Evolutionary conservation across 148 eudicot species (phyloP).

Genomic region (Gaultheria prostrata): DNA sequence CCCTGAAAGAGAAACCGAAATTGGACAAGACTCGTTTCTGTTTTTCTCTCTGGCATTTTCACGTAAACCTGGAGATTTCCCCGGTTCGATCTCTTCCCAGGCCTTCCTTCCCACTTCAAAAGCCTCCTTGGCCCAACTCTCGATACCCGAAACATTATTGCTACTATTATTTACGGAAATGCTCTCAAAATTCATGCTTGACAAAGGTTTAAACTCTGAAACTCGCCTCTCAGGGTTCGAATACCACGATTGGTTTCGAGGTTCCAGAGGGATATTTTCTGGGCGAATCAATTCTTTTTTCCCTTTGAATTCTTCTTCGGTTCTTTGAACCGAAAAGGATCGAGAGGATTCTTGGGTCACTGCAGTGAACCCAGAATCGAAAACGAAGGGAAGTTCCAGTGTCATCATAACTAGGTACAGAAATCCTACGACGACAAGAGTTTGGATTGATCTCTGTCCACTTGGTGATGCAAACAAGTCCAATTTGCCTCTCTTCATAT

Average conservation of each 20-base stretch:
- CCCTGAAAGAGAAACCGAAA: conserved; percentile 49
- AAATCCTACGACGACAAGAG: conserved; percentile 42
- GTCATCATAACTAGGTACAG: conserved; percentile 51
- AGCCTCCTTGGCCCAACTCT: conserved; percentile 52
- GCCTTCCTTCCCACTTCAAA: conserved; percentile 55
- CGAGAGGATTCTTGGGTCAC: conserved; percentile 28
- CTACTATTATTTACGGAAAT: conserved; percentile 25
- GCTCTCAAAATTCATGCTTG: conserved; percentile 41
- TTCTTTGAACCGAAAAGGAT: conserved; percentile 36
- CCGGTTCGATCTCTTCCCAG: conserved; percentile 55
- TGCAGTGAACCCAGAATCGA: conserved; percentile 25
- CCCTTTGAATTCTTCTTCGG: conserved; percentile 47
- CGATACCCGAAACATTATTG: conserved; percentile 46
- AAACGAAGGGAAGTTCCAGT: conserved; percentile 68
- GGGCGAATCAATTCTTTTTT: conserved; percentile 54
- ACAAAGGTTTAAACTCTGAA: conserved; percentile 35
- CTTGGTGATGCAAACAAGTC: conserved; percentile 44
- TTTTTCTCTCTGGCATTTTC: conserved; percentile 13
- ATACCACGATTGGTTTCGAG: conserved; percentile 17
- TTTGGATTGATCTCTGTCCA: conserved; percentile 51
- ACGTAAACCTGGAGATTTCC: conserved; percentile 16
- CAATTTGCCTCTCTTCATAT: conserved; percentile 40
- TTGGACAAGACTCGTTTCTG: conserved; percentile 49
- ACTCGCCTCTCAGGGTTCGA: conserved; percentile 34
- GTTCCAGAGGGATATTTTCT: conserved; percentile 18